Evolutionary conservation across 495 filamentous ascomycete species (phyloP).

Genomic region (Podospora fimiseda): DNA sequence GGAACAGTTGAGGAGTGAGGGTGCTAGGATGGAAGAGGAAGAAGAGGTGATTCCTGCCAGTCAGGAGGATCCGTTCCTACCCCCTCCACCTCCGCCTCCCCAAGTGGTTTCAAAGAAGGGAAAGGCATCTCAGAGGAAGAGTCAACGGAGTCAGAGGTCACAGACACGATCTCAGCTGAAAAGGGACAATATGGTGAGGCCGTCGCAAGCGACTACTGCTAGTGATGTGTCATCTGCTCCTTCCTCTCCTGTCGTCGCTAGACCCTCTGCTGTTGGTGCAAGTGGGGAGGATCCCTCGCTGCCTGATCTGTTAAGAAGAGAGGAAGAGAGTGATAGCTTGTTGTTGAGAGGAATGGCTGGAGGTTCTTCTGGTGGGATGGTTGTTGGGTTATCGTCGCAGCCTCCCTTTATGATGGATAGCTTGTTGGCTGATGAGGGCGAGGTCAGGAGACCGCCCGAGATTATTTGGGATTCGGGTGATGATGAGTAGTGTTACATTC

Average conservation of each 20-base stretch:
- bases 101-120: too few species aligned
- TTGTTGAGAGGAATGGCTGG: not conserved
- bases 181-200: constrained; percentile 14
- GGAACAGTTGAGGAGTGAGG: constrained; percentile 41
- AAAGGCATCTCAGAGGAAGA: constrained; percentile 19
- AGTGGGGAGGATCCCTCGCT: constrained; percentile 10
- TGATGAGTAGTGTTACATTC: constrained; percentile 23
- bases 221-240: constrained; percentile 26
- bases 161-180: not conserved
- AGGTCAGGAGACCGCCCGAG: constrained; percentile 33
- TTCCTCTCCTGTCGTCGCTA: not conserved
- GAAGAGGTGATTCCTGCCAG: not conserved
- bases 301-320: constrained; percentile 2
- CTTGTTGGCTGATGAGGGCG: constrained; percentile 43
- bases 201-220: constrained; percentile 43
- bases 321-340: not conserved
- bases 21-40: constrained; percentile 30
- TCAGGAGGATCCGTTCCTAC: not conserved
- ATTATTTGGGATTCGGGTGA: constrained; percentile 42
- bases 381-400: constrained; percentile 30
- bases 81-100: too few species aligned
- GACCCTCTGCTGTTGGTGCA: constrained; percentile 6
- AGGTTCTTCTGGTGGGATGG: not conserved
- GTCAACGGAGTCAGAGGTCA: not conserved
- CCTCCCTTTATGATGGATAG: constrained; percentile 47